phyloP scores from a whole-genome alignment of 2,329 filamentous ascomycete genomes.

The Ambrosiella beaveri region DNA sequence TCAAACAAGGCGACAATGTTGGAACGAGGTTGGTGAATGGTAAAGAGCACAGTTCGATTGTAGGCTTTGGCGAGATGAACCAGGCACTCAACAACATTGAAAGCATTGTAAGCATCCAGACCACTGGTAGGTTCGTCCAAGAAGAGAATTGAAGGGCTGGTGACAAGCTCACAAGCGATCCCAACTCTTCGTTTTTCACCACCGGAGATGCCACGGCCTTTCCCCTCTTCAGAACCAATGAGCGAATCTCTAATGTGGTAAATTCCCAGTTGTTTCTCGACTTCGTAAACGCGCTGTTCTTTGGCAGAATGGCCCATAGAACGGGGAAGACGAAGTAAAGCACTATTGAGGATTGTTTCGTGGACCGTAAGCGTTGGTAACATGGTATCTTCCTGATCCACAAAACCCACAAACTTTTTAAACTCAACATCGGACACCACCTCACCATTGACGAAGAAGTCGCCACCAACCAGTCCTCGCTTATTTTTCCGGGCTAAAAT shows the following conservation, averaged over 20 bases:
- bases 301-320: constrained; percentile 83
- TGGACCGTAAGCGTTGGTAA: constrained; percentile 90
- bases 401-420: constrained; percentile 83
- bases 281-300: constrained; percentile 76
- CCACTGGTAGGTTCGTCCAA: constrained; percentile 94
- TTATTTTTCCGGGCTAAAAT: constrained; percentile 96
- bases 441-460: constrained; percentile 88
- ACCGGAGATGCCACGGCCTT: constrained; percentile 85
- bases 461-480: constrained; percentile 56
- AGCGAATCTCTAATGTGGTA: constrained; percentile 84
- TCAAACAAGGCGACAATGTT: constrained; percentile 98
- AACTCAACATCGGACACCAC: constrained; percentile 73
- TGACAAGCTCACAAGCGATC: constrained; percentile 94
- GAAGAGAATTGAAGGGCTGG: constrained; percentile 91
- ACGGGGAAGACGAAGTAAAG: constrained; percentile 73
- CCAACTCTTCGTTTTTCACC: constrained; percentile 92
- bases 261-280: constrained; percentile 91
- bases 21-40: constrained; percentile 91
- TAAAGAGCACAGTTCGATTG: constrained; percentile 93
- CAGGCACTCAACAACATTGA: constrained; percentile 92
- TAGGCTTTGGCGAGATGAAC: constrained; percentile 91
- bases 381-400: constrained; percentile 97
- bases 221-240: constrained; percentile 90
- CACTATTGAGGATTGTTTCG: constrained; percentile 91
- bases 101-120: constrained; percentile 90